phyloP scores from a whole-genome alignment of 805 yeast genomes.

The Komagataella pseudopastoris region DNA sequence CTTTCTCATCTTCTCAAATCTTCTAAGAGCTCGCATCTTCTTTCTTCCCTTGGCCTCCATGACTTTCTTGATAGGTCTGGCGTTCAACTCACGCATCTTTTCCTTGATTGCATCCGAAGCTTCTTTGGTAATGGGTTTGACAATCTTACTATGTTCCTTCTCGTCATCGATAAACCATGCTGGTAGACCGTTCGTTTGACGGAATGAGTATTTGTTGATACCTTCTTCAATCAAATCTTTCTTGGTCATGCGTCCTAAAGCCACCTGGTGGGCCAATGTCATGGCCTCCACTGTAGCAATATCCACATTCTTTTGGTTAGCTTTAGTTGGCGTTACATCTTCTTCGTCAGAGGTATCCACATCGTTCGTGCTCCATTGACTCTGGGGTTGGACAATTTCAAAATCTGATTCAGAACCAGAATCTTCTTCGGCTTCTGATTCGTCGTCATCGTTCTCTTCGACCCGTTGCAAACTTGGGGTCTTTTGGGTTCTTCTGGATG shows the following conservation, averaged over 20 bases:
- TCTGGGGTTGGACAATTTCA: constrained; percentile 23
- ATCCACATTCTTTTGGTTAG: constrained; percentile 48
- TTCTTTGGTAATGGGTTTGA: constrained; percentile 91
- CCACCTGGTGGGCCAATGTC: constrained; percentile 95
- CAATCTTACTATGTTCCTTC: constrained; percentile 68
- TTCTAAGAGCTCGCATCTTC: constrained; percentile 80
- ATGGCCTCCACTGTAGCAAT: constrained; percentile 90
- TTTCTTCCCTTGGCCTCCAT: constrained; percentile 94
- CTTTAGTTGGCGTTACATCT: constrained; percentile 24
- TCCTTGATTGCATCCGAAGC: constrained; percentile 70
- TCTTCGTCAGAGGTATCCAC: constrained; percentile 29
- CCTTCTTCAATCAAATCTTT: constrained; percentile 88
- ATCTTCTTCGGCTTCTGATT: constrained; percentile 3
- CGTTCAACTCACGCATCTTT: constrained; percentile 70
- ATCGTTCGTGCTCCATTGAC: constrained; percentile 14
- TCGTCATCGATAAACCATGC: constrained; percentile 98
- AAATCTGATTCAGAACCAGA: constrained; percentile 5
- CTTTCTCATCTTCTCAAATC: constrained; percentile 81
- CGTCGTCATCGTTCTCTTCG: constrained; percentile 10
- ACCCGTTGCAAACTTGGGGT: not conserved
- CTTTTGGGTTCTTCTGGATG: not conserved
- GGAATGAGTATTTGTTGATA: constrained; percentile 79
- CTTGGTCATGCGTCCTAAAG: constrained; percentile 74
- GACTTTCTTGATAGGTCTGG: constrained; percentile 98
- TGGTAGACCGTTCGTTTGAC: constrained; percentile 84